Percentiles rank a stretch among this genome's conserved stretches.
These are phyloP conservation scores for Russula griseocarnosa DNA, from an alignment of 768 basidiomycete species.

Conservation along the genomic window DNA sequence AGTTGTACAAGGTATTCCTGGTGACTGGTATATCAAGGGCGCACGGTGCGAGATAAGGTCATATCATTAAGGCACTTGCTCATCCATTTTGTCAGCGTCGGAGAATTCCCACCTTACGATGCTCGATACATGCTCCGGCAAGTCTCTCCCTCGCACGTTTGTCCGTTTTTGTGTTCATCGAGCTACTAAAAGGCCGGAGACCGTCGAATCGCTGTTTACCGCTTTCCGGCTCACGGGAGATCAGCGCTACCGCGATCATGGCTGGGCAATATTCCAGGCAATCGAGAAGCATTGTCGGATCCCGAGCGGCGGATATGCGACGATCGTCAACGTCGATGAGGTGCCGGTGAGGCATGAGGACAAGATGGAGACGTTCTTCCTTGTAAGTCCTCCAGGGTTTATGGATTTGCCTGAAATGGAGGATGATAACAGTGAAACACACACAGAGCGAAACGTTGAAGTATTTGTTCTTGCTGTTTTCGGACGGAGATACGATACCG, in stretches of 20 bases:
- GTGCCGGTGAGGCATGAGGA: slow-evolving; percentile 67
- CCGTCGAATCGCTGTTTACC: slow-evolving; percentile 88
- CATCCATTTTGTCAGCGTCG: slow-evolving; percentile 26
- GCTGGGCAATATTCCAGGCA: slow-evolving; percentile 86
- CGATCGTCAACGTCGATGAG: slow-evolving; percentile 79
- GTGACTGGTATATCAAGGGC: slow-evolving; percentile 93
- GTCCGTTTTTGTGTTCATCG: not conserved
- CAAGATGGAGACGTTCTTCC: slow-evolving; percentile 94
- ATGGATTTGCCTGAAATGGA: not conserved
- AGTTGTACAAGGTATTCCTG: slow-evolving; percentile 40
- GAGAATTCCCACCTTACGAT: slow-evolving; percentile 52
- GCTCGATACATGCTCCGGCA: slow-evolving; percentile 90
- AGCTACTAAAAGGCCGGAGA: slow-evolving; percentile 65
- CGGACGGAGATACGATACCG: slow-evolving; percentile 66
- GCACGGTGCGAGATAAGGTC: slow-evolving; percentile 44
- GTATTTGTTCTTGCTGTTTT: slow-evolving; percentile 86
- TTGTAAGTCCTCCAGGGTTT: slow-evolving; percentile 48
- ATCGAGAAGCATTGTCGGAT: slow-evolving; percentile 81
- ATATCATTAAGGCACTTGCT: not conserved
- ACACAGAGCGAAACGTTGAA: slow-evolving; percentile 82
- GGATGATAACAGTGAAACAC: not conserved
- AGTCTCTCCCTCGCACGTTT: slow-evolving; percentile 25
- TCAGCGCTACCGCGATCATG: slow-evolving; percentile 70
- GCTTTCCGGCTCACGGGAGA: slow-evolving; percentile 90
- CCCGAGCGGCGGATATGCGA: slow-evolving; percentile 77